phyloP scores from a whole-genome alignment of 225 moss, liverwort and hornwort genomes.

The Rhytidiadelphus loreus region DNA sequence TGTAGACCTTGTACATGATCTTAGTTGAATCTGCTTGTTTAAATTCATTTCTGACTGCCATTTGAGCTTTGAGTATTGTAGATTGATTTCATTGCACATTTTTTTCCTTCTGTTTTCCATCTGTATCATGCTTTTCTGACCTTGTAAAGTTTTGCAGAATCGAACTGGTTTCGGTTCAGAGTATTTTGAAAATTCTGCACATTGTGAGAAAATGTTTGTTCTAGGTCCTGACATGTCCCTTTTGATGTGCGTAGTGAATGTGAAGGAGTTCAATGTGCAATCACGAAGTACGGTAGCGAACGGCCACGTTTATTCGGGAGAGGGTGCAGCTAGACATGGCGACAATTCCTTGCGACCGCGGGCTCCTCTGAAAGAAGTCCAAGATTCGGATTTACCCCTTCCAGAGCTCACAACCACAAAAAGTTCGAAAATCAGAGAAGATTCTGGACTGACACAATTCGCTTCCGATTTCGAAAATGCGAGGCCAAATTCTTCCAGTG shows the following conservation, averaged over 20 bases:
- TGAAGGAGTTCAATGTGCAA: slow-evolving; percentile 3
- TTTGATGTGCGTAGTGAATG: slow-evolving; percentile 7
- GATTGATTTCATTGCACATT: neutral
- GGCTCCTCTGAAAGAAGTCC: neutral
- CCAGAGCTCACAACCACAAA: neutral
- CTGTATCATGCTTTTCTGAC: neutral
- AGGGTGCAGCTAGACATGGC: neutral
- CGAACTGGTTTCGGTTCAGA: neutral
- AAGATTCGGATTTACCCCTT: neutral
- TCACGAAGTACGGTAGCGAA: neutral
- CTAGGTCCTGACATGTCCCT: neutral
- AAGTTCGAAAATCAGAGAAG: neutral
- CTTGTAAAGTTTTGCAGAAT: neutral
- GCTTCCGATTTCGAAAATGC: neutral
- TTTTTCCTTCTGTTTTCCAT: neutral
- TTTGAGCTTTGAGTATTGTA: neutral
- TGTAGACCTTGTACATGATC: neutral
- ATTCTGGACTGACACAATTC: neutral
- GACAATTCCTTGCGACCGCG: neutral
- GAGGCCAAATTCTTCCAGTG: neutral
- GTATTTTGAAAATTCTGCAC: too few relatives aligned
- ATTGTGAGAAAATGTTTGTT: neutral
- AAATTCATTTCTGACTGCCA: neutral
- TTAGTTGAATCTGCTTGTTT: neutral
- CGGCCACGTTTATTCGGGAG: neutral